phyloP scores from a whole-genome alignment of 106 monocot genomes.

The Gastrodia elata region DNA sequence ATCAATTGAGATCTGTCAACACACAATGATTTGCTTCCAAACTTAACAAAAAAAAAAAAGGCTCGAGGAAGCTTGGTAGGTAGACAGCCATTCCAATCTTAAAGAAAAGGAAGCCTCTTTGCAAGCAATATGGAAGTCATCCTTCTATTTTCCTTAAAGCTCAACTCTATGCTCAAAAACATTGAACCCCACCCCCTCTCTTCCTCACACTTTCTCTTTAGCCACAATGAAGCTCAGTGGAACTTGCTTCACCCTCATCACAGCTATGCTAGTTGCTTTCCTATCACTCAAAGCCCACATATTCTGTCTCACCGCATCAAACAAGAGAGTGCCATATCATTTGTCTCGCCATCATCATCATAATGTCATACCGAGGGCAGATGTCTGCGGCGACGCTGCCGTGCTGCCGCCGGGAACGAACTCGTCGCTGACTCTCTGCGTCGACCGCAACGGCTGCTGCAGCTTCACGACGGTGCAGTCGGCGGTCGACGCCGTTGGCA shows the following conservation, averaged over 20 bases:
- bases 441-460: constrained; percentile 79
- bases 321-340: not conserved
- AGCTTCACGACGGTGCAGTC: constrained; percentile 76
- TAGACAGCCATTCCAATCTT: constrained; percentile 12
- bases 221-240: constrained; percentile 18
- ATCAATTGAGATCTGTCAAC: no score
- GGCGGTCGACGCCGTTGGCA: constrained; percentile 41
- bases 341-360: constrained; percentile 9
- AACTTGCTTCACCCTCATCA: constrained; percentile 19
- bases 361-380: not conserved
- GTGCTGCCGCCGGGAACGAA: constrained; percentile 50
- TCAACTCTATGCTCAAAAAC: not conserved
- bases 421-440: constrained; percentile 42
- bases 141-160: not conserved
- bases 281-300: constrained; percentile 13
- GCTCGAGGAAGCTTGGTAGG: constrained; percentile 18
- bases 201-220: not conserved
- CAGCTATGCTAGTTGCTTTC: constrained; percentile 21
- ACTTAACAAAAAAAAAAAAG: not conserved
- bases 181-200: constrained; percentile 2
- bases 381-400: constrained; percentile 51
- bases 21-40: not conserved
- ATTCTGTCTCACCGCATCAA: constrained; percentile 5
- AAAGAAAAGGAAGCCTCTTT: constrained; percentile 5
- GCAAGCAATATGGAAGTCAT: constrained; percentile 9